phyloP scores from a whole-genome alignment of 2,329 filamentous ascomycete genomes.

The Pyricularia pennisetigena region DNA sequence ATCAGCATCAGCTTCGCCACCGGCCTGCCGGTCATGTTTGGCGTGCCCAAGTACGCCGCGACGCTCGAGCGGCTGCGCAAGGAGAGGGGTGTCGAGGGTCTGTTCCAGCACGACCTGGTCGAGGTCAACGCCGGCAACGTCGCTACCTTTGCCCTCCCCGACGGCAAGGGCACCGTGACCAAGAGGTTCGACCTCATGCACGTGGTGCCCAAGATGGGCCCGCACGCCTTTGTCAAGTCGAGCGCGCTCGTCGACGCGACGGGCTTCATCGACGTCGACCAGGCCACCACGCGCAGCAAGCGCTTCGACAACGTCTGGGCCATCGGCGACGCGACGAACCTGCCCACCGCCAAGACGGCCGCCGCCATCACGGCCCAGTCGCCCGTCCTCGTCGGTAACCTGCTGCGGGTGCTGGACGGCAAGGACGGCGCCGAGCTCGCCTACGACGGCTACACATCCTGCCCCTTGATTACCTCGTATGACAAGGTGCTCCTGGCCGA shows the following conservation, averaged over 20 bases:
- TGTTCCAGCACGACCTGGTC: conserved; percentile 48
- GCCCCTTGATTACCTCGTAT: conserved; percentile 33
- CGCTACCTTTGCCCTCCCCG: conserved; percentile 35
- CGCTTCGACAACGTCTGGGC: conserved; percentile 50
- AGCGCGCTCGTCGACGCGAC: conserved; percentile 43
- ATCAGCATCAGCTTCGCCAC: conserved; percentile 47
- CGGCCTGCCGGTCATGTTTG: conserved; percentile 46
- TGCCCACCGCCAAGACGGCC: conserved; percentile 43
- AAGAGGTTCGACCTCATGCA: conserved; percentile 45
- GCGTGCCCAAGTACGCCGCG: conserved; percentile 48
- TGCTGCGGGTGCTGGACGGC: conserved; percentile 24
- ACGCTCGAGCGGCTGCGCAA: conserved; percentile 41
- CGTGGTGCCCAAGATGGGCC: conserved; percentile 48
- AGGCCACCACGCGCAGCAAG: conserved; percentile 39
- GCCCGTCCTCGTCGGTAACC: conserved; percentile 31
- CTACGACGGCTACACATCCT: conserved; percentile 35
- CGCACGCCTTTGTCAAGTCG: conserved; percentile 42
- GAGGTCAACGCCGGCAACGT: conserved; percentile 37
- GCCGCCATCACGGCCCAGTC: conserved; percentile 33
- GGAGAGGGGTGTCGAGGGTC: conserved; percentile 44
- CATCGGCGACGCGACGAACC: conserved; percentile 45
- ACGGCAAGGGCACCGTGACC: conserved; percentile 24
- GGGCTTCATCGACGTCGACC: conserved; percentile 49
- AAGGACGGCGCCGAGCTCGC: conserved; percentile 17
- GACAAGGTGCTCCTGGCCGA: conserved; percentile 35